Base-by-base conservation (phyloP, 2,329 filamentous ascomycete genomes). In the Penicillium fuscoglaucum region DNA sequence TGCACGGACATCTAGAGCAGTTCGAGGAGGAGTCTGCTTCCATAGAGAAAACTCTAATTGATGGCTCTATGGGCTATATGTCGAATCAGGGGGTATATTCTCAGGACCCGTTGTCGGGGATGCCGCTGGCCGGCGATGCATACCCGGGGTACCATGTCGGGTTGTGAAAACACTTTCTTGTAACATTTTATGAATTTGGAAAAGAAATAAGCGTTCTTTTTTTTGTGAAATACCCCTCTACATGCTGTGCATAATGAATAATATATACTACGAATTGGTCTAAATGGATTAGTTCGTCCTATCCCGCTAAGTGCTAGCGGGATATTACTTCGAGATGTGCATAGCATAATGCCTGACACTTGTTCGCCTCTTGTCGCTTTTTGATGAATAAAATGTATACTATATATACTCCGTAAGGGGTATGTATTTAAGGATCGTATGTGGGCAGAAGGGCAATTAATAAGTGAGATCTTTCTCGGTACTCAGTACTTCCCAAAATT, bases 21-120 rank as follows among this genome's bases (percentile, higher is more conserved):
- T 77, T 76, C 49, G 67, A 74, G 53, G 61, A 61, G 3, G 57
- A 70, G 24, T 75, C 74, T 9, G 64, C 66, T 0, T 46, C 64
- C 7, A 46, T 74, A 26, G 69, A 62, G 33, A 62, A 65, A 24
- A 66, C 64, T 47, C 60, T 76, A 17, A 54, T 66, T 49, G 65
- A 68, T n/a, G 60, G 61, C 17, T 59, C 68, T 10, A 43, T 59
- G 26, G 57, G 59, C 9, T 73, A 72, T 55, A 35, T 56, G 29
- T 52, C 54, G 10, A 55, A 41, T 31, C 64, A 56, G 33, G 50
- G 26, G 4, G 43, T 52, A 19, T 70, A 62, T 43, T 33, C 35
- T 28, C 61, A 59, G 55, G 58, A 35, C 55, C 47, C 55, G 47
- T 57, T 52, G 46, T 62, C 37, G 40, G 53, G 51, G 46, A 50